These are phyloP conservation scores for Jacaranda copaia DNA, from an alignment of 257 asterid genomes.

Conservation along the genomic window DNA sequence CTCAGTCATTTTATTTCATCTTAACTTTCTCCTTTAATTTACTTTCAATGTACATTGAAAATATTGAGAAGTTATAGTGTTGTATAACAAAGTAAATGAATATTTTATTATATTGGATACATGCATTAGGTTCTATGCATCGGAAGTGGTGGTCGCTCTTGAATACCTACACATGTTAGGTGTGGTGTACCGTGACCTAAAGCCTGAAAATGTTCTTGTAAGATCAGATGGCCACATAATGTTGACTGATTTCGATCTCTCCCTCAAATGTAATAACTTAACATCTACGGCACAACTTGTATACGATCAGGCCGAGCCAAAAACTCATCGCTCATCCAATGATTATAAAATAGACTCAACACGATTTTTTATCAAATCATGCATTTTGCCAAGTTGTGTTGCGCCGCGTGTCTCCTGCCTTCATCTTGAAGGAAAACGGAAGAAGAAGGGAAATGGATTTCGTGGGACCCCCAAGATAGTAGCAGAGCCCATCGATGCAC, in stretches of 20 bases:
- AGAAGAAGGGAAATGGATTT: constrained; percentile 20
- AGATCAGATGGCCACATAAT: constrained; percentile 77
- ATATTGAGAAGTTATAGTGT: too few species aligned
- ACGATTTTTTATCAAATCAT: constrained; percentile 46
- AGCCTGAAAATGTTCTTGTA: constrained; percentile 81
- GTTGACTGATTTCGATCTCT: constrained; percentile 85
- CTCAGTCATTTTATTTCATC: too few species aligned
- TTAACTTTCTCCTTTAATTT: too few species aligned
- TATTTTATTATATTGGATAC: neutral
- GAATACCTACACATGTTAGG: constrained; percentile 88
- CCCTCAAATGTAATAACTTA: constrained; percentile 56
- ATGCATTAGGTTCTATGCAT: constrained; percentile 69
- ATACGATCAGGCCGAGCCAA: constrained; percentile 28
- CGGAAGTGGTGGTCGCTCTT: constrained; percentile 81
- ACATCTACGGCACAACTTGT: constrained; percentile 57
- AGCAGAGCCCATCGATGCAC: constrained; percentile 73
- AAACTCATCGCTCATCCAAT: neutral
- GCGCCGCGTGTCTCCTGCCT: constrained; percentile 49
- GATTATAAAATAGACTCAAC: neutral
- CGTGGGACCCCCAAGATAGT: constrained; percentile 46
- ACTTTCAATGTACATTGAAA: too few species aligned
- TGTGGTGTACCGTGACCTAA: constrained; percentile 69
- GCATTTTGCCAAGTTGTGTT: constrained; percentile 57
- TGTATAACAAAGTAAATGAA: too few species aligned
- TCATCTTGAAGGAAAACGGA: neutral